phyloP scores from a whole-genome alignment of 1,139 yeast genomes.

The Hanseniaspora uvarum region DNA sequence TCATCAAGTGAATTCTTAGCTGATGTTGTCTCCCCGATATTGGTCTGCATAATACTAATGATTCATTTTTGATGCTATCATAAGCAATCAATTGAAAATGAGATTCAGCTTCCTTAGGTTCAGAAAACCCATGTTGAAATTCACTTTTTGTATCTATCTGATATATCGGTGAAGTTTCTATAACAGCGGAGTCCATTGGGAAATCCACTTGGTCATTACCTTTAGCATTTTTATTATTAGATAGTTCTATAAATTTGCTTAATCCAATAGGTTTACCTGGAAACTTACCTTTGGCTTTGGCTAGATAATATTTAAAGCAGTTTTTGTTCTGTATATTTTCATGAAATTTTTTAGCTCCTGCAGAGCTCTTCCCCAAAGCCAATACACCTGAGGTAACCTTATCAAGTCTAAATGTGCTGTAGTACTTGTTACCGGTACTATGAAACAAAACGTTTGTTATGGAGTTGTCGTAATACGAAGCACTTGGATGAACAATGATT shows the following conservation, averaged over 20 bases:
- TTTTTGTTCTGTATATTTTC: constrained; percentile 35
- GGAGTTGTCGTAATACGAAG: constrained; percentile 51
- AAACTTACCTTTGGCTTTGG: constrained; percentile 53
- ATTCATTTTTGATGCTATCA: constrained; percentile 34
- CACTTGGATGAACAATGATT: constrained; percentile 72
- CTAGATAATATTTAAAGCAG: constrained; percentile 42
- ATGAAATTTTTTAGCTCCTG: constrained; percentile 40
- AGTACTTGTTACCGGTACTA: constrained; percentile 34
- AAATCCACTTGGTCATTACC: constrained; percentile 1
- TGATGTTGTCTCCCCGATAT: constrained; percentile 71
- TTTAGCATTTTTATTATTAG: not conserved
- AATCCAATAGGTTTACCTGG: constrained; percentile 30
- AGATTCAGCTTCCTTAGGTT: constrained; percentile 36
- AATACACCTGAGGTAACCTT: constrained; percentile 66
- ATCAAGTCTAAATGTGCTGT: constrained; percentile 64
- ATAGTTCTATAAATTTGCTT: not conserved
- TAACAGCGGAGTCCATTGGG: constrained; percentile 28
- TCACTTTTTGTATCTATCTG: constrained; percentile 61
- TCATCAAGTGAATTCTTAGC: constrained; percentile 60
- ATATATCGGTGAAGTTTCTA: constrained; percentile 52
- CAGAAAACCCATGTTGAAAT: constrained; percentile 26
- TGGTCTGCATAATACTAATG: constrained; percentile 57
- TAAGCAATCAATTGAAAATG: constrained; percentile 33
- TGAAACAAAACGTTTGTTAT: constrained; percentile 48
- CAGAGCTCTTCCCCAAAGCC: constrained; percentile 44